Conservation (phyloP, 257 asterid genomes). For the Rehmannia glutinosa region DNA sequence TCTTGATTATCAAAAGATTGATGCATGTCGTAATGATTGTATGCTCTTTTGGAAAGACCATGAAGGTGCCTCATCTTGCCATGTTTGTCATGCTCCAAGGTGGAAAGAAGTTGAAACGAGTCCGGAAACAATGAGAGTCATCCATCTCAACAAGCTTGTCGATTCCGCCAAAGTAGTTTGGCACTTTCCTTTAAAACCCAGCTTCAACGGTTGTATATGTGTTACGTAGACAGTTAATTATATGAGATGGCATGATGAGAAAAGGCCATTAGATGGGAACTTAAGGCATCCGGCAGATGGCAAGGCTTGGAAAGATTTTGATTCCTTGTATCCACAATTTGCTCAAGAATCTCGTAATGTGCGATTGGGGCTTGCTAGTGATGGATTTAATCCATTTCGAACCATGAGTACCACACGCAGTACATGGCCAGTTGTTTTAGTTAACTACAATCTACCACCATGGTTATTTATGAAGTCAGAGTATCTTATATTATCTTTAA, state of each 20-base stretch:
- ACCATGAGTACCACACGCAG: no score
- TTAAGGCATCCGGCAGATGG: not conserved
- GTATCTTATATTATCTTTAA: not conserved
- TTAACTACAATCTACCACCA: no score
- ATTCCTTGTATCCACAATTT: no score
- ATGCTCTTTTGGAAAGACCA: not conserved
- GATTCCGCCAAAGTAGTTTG: not conserved
- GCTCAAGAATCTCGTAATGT: slow-evolving; percentile 6
- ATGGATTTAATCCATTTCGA: no score
- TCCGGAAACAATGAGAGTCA: no score
- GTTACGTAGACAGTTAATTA: no score
- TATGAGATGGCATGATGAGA: not conserved
- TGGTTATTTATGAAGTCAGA: no score
- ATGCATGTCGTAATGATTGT: not conserved
- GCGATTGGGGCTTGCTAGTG: not conserved
- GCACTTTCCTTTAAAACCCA: not conserved
- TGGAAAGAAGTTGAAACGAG: not conserved
- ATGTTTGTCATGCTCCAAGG: not conserved
- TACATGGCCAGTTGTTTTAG: no score
- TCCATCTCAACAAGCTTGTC: not conserved
- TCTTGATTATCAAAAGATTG: no score
- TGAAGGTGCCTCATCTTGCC: not conserved
- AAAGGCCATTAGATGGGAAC: not conserved
- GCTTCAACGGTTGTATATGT: not conserved
- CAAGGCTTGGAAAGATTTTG: not conserved